Evolutionary conservation across 495 filamentous ascomycete genomes (phyloP).

Genomic region (Tuber aestivum): DNA sequence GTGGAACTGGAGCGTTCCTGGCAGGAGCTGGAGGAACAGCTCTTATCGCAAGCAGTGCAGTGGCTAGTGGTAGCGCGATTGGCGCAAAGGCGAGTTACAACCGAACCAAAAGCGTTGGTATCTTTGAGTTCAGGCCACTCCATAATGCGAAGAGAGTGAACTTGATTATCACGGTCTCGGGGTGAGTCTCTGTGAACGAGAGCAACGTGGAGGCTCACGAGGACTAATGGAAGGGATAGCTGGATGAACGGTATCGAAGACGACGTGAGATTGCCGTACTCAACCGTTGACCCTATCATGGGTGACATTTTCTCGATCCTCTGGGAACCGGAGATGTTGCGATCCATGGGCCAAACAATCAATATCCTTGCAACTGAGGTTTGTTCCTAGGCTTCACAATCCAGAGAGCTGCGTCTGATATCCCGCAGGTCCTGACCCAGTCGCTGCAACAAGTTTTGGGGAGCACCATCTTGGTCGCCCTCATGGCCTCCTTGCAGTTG

Average conservation of each 20-base stretch:
- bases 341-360: conserved; percentile 94
- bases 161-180: conserved; percentile 88
- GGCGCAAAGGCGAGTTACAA: conserved; percentile 77
- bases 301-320: conserved; percentile 94
- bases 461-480: conserved; percentile 73
- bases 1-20: conserved; percentile 80
- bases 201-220: not conserved
- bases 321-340: conserved; percentile 98
- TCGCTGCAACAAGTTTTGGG: conserved; percentile 93
- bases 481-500: conserved; percentile 92
- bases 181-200: conserved; percentile 43
- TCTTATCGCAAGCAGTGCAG: conserved; percentile 82
- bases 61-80: conserved; percentile 78
- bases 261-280: conserved; percentile 89
- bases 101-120: conserved; percentile 82
- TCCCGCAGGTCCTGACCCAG: conserved; percentile 80
- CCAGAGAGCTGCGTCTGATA: conserved; percentile 22
- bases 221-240: conserved; percentile 13
- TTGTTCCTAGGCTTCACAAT: conserved; percentile 19
- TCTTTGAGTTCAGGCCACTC: conserved; percentile 92
- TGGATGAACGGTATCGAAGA: conserved; percentile 99
- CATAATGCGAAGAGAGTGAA: conserved; percentile 98
- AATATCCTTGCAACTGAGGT: conserved; percentile 98
- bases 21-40: conserved; percentile 90
- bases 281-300: conserved; percentile 95